These are phyloP conservation scores for Polytrichum commune DNA, from an alignment of 225 moss, liverwort and hornwort species.

Conservation along the genomic window DNA sequence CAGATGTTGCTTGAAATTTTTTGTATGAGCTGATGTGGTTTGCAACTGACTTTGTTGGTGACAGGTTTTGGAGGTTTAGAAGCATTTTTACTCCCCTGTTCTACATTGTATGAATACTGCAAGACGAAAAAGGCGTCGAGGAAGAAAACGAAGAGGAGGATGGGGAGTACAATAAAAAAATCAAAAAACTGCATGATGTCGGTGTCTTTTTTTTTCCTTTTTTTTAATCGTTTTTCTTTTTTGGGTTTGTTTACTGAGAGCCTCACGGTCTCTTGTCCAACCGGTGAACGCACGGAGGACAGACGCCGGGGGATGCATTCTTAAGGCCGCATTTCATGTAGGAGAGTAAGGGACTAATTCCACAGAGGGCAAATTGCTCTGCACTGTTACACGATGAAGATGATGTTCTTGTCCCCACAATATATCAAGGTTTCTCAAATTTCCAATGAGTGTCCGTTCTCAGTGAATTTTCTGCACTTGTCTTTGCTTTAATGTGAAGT, in stretches of 20 bases:
- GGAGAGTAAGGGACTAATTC: background rate
- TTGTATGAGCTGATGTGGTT: background rate
- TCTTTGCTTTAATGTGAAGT: no score
- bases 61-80: background rate
- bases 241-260: background rate
- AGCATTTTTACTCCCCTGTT: background rate
- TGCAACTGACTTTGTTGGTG: background rate
- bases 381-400: no score
- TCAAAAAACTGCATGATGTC: no score
- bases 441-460: no score
- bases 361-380: no score
- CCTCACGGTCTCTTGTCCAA: constrained; percentile 4
- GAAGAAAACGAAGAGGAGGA: background rate
- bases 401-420: no score
- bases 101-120: background rate
- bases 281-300: constrained; percentile 10
- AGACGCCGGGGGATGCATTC: background rate
- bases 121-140: background rate
- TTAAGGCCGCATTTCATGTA: background rate
- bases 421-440: no score
- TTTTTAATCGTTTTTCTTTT: no score
- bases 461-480: no score
- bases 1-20: no score
- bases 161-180: no score
- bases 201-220: no score